A percentile compares a stretch with the other conserved stretches of the same genome.
Evolutionary conservation across 140 eudicot species (phyloP).

Genomic region (Erigeron philadelphicus): DNA sequence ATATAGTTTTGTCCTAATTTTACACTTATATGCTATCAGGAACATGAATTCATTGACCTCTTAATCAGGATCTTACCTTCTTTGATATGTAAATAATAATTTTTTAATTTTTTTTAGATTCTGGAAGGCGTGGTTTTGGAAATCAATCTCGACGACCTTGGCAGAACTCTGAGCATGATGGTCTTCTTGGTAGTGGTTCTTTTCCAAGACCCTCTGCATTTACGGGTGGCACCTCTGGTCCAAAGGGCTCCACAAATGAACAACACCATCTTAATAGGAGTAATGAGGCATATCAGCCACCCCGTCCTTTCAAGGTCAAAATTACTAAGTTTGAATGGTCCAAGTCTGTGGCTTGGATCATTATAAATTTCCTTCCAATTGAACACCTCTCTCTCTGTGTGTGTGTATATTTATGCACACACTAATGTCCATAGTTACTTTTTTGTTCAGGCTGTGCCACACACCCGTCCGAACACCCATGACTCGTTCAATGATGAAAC

Average conservation of each 20-base stretch:
- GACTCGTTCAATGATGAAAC: slow-evolving; percentile 94
- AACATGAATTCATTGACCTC: not conserved
- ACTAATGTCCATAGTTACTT: not conserved
- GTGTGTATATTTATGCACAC: not conserved
- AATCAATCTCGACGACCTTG: slow-evolving; percentile 69
- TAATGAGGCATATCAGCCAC: slow-evolving; percentile 93
- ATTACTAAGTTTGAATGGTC: not conserved
- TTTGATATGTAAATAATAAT: not conserved
- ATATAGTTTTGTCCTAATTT: not conserved
- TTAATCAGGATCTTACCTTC: not conserved
- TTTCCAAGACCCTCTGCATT: slow-evolving; percentile 85
- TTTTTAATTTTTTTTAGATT: slow-evolving; percentile 45
- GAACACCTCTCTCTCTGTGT: slow-evolving; percentile 6
- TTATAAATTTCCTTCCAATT: slow-evolving; percentile 6
- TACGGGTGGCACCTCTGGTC: slow-evolving; percentile 63
- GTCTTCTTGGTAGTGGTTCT: slow-evolving; percentile 99
- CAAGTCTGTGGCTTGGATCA: slow-evolving; percentile 16
- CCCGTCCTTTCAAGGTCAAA: slow-evolving; percentile 88
- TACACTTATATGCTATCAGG: not conserved
- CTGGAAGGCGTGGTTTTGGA: slow-evolving; percentile 57
- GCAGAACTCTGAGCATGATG: slow-evolving; percentile 90
- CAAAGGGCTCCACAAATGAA: slow-evolving; percentile 56
- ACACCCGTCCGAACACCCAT: slow-evolving; percentile 49
- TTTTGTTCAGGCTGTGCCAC: slow-evolving; percentile 65
- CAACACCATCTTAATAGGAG: slow-evolving; percentile 62